Percentiles rank a stretch among this genome's conserved stretches.
Evolutionary conservation across 805 yeast genomes (phyloP).

Genomic region (Candida khao-thaluensis): DNA sequence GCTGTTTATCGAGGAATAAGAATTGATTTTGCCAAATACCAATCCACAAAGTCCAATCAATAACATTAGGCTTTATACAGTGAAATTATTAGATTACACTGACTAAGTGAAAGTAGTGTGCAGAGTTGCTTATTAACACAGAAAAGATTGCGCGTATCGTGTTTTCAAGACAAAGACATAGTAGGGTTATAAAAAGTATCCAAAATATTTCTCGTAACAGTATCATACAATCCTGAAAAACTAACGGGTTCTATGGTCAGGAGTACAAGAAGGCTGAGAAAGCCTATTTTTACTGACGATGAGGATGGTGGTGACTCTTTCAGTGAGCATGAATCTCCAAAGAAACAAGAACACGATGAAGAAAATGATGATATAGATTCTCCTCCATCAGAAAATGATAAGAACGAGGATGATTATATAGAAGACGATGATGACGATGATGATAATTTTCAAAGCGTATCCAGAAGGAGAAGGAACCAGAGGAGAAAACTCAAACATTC

Average conservation of each 20-base stretch:
- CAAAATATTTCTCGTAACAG: conserved; percentile 13
- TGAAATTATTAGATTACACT: too few species aligned
- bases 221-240: conserved; percentile 8
- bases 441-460: conserved; percentile 10
- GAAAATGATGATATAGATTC: conserved; percentile 11
- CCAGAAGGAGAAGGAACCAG: conserved; percentile 4
- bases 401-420: conserved; percentile 22
- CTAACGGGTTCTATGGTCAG: conserved; percentile 17
- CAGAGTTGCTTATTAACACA: too few species aligned
- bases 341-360: too few species aligned
- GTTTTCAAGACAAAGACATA: too few species aligned
- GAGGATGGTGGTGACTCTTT: conserved; percentile 12
- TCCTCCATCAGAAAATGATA: conserved; percentile 17
- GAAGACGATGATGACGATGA: conserved; percentile 19
- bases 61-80: too few species aligned
- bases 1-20: too few species aligned
- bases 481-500: not conserved
- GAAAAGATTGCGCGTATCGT: too few species aligned
- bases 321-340: too few species aligned
- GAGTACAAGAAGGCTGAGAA: conserved; percentile 13
- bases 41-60: too few species aligned
- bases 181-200: too few species aligned
- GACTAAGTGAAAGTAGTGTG: too few species aligned
- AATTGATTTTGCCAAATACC: too few species aligned
- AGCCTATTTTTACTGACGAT: conserved; percentile 11